Conservation (phyloP, 148 eudicot species). For the Amaranthus hypochondriacus region DNA sequence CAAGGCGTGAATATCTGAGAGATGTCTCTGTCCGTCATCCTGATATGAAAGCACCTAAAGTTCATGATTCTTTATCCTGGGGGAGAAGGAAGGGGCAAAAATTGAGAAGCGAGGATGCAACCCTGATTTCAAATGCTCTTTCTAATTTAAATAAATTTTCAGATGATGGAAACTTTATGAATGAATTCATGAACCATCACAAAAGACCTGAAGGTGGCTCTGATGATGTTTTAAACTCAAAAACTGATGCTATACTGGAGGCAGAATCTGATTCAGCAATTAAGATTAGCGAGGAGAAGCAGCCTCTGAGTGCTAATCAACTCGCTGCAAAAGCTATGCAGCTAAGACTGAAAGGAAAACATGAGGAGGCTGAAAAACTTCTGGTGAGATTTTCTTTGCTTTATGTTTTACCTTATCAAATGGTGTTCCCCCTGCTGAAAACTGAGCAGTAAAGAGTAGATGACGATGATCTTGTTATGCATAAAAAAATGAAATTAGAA, state of each 20-base stretch:
- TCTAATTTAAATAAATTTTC: conserved; percentile 72
- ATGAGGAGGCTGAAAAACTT: conserved; percentile 83
- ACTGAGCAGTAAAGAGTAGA: neutral
- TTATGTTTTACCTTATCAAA: conserved; percentile 1
- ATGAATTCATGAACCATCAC: conserved; percentile 31
- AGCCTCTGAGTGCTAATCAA: conserved; percentile 79
- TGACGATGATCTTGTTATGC: neutral
- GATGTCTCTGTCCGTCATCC: conserved; percentile 46
- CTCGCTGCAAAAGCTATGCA: conserved; percentile 92
- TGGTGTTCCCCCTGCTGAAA: neutral
- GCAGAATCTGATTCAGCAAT: conserved; percentile 24
- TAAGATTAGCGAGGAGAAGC: conserved; percentile 32
- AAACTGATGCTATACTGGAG: conserved; percentile 30
- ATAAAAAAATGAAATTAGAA: no score
- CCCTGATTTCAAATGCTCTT: conserved; percentile 60
- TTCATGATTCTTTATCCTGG: conserved; percentile 81
- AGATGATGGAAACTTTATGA: conserved; percentile 79
- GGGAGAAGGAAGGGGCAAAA: conserved; percentile 53
- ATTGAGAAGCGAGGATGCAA: conserved; percentile 47
- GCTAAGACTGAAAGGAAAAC: conserved; percentile 84
- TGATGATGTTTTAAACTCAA: conserved; percentile 23
- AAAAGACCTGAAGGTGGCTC: conserved; percentile 26
- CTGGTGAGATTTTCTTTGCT: conserved; percentile 42
- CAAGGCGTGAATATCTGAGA: conserved; percentile 30
- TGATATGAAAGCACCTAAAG: conserved; percentile 69